phyloP scores from a whole-genome alignment of 495 filamentous ascomycete genomes.

The Penicillium chermesinum region DNA sequence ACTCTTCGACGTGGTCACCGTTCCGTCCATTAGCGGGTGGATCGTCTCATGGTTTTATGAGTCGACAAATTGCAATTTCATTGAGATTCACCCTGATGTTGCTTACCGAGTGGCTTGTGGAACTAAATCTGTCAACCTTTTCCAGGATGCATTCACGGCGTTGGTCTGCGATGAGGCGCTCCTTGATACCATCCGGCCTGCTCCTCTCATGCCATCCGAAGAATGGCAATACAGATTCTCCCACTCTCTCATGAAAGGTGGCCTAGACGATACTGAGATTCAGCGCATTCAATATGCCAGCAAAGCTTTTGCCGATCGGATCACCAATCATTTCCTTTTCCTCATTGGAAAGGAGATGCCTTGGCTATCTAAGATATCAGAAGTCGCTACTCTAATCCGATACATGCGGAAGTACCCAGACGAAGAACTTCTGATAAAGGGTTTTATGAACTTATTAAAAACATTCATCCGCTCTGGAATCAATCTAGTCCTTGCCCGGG shows the following conservation, averaged over 20 bases:
- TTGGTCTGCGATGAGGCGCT: slow-evolving; percentile 46
- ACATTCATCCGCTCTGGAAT: not conserved
- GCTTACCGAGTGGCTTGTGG: slow-evolving; percentile 41
- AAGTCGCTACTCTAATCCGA: slow-evolving; percentile 18
- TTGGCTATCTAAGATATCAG: slow-evolving; percentile 35
- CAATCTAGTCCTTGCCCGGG: not conserved
- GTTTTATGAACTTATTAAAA: not conserved
- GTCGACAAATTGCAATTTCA: slow-evolving; percentile 35
- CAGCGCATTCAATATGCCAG: slow-evolving; percentile 50
- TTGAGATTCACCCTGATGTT: slow-evolving; percentile 46
- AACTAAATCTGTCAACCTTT: slow-evolving; percentile 34
- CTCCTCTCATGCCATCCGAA: slow-evolving; percentile 2
- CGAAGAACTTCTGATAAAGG: slow-evolving; percentile 3
- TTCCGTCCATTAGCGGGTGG: slow-evolving; percentile 27
- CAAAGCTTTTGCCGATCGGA: slow-evolving; percentile 36
- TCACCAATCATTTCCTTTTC: slow-evolving; percentile 29
- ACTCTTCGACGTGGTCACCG: slow-evolving; percentile 45
- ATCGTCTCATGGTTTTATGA: slow-evolving; percentile 47
- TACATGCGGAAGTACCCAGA: slow-evolving; percentile 12
- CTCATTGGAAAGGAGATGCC: slow-evolving; percentile 34
- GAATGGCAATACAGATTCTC: slow-evolving; percentile 13
- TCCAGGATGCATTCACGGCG: slow-evolving; percentile 42
- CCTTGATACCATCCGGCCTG: slow-evolving; percentile 21
- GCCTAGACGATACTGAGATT: slow-evolving; percentile 38
- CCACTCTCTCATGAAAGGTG: slow-evolving; percentile 26